Percentiles rank a stretch among this genome's conserved stretches.
These are phyloP conservation scores for Myriosclerotinia duriaeana DNA, from an alignment of 2,329 filamentous ascomycete genomes.

Conservation along the genomic window DNA sequence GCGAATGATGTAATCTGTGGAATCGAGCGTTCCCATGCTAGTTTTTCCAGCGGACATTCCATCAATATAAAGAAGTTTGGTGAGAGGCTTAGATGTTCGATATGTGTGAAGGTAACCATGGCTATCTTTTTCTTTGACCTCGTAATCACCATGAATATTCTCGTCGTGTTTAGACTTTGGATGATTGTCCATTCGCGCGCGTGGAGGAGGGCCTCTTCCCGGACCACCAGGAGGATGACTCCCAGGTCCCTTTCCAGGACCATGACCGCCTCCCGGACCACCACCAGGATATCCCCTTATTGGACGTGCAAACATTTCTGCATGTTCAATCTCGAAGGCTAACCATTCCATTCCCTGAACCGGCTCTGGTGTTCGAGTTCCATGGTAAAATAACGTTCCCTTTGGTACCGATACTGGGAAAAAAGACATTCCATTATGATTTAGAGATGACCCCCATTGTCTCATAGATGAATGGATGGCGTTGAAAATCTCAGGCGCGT, in stretches of 20 bases:
- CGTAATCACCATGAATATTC: neutral
- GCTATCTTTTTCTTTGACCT: conserved; percentile 10
- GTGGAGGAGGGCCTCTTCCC: conserved; percentile 21
- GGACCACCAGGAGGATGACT: conserved; percentile 7
- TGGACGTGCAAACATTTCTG: conserved; percentile 58
- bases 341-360: conserved; percentile 65
- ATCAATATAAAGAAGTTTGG: conserved; percentile 65
- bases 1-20: conserved; percentile 60
- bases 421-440: conserved; percentile 75
- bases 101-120: conserved; percentile 68
- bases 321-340: conserved; percentile 75
- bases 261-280: conserved; percentile 22
- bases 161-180: neutral
- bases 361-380: conserved; percentile 47
- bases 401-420: conserved; percentile 65
- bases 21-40: conserved; percentile 63
- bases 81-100: conserved; percentile 54
- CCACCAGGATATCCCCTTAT: conserved; percentile 24
- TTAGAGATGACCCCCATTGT: conserved; percentile 70
- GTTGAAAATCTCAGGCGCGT: conserved; percentile 70
- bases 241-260: conserved; percentile 13
- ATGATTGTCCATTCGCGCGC: neutral
- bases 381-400: conserved; percentile 68
- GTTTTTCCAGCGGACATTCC: conserved; percentile 69
- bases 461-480: conserved; percentile 68